phyloP scores from a whole-genome alignment of 306 rosid species.

The Adenanthera pavonina region DNA sequence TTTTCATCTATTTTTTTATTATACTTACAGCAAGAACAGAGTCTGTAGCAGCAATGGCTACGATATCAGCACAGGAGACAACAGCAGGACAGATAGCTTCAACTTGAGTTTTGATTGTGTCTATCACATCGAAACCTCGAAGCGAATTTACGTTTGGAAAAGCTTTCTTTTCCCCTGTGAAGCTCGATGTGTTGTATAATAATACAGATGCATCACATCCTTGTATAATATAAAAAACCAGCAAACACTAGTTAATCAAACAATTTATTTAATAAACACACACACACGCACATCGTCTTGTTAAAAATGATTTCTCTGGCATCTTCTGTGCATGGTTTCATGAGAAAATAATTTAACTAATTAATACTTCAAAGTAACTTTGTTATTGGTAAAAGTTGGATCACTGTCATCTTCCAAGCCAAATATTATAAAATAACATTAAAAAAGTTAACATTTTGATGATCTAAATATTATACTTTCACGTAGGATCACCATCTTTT shows the following conservation, averaged over 20 bases:
- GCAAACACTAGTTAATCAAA: background rate
- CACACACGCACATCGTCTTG: too few species aligned
- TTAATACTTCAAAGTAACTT: too few species aligned
- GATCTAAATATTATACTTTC: background rate
- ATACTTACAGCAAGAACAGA: slow-evolving; percentile 60
- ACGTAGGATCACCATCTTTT: background rate
- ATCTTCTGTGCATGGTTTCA: too few species aligned
- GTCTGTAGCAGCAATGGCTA: slow-evolving; percentile 64
- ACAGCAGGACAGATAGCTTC: slow-evolving; percentile 49
- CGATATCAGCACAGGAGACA: slow-evolving; percentile 68
- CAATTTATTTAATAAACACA: too few species aligned
- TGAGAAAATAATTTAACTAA: too few species aligned
- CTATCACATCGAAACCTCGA: slow-evolving; percentile 60
- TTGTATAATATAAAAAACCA: slow-evolving; percentile 17
- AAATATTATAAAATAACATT: background rate
- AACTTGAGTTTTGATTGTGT: slow-evolving; percentile 51
- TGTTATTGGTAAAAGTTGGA: too few species aligned
- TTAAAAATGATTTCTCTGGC: too few species aligned
- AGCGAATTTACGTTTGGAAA: slow-evolving; percentile 54
- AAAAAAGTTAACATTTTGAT: background rate
- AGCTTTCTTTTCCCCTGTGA: slow-evolving; percentile 67
- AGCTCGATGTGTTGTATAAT: slow-evolving; percentile 57
- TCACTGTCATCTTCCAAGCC: background rate
- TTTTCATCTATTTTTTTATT: too few species aligned
- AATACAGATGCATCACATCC: slow-evolving; percentile 74